Evolutionary conservation across 495 filamentous ascomycete species (phyloP), one percentile per base, ranked within the genome.

Genomic region (Viridothelium virens): DNA sequence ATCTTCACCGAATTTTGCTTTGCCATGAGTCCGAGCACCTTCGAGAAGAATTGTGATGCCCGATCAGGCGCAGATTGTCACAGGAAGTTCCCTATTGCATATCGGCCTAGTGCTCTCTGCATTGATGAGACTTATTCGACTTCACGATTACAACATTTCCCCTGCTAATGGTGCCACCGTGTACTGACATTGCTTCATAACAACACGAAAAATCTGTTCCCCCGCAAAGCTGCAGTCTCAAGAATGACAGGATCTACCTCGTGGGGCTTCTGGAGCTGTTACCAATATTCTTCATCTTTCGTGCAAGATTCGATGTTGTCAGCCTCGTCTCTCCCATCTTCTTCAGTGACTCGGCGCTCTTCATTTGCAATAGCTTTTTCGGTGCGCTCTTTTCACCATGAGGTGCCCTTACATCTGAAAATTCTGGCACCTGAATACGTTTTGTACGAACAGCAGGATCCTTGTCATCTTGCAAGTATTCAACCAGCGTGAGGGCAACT

Each of bases 281-380:
- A 31, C 53, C 53, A 36, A 59, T 59, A 36, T 59, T 59, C 31
- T 59, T 59, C 53, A 59, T 36, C 14, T 36, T 59, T 14, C 53
- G 53, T 7, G 53, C 53, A 36, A 59, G 14, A 36, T 11, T 59
- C 31, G 53, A 59, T 36, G 53, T 59, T 9, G 53, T 59, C 31
- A 59, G 31, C 31, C 53, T 18, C 33, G 25, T 31, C 36, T 59
- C 53, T 36, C 53, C 53, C 18, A 33, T 36, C 31, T 59, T 59
- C 31, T 14, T 33, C 53, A 59, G 36, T 34, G 53, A 59, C 7
- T 59, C 53, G n/a, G 53, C 31, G 14, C 53, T 59, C 14, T 59
- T 59, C 53, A 36, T 34, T 1, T 59, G 53, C 53, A 59, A n/a
- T 18, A 59, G 36, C 7, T 36, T 59, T 18, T 14, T 59, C 5